Percentiles rank a stretch among this genome's conserved stretches.
Conservation (phyloP, 345 rosid genomes). For the Dovyalis caffra region DNA sequence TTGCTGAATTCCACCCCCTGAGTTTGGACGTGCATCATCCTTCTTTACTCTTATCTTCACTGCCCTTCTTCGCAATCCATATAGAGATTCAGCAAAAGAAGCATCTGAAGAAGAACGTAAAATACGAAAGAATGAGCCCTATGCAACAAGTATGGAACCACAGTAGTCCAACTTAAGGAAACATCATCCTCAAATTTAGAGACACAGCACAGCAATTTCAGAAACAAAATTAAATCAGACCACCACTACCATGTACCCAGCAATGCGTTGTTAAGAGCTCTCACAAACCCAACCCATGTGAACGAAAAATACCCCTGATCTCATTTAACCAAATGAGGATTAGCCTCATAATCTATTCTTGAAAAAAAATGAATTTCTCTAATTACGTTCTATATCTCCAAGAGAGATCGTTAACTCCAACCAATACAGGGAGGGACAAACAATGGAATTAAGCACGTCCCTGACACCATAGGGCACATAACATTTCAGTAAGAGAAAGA, state of each 20-base stretch:
- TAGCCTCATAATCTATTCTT: neutral
- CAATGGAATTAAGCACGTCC: neutral
- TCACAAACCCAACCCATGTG: neutral
- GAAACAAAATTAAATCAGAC: neutral
- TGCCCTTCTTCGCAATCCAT: constrained; percentile 93
- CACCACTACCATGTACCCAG: neutral
- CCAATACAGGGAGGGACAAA: neutral
- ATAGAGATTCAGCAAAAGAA: constrained; percentile 90
- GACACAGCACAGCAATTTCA: neutral
- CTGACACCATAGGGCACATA: neutral
- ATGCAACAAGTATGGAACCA: neutral
- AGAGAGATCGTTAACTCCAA: neutral
- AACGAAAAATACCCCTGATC: neutral
- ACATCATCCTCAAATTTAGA: constrained; percentile 1
- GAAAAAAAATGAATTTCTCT: neutral
- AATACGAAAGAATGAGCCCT: constrained; percentile 4
- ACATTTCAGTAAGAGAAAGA: neutral
- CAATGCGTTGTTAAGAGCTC: neutral
- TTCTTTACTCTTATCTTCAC: constrained; percentile 51
- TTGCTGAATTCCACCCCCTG: constrained; percentile 51
- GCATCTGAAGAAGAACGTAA: constrained; percentile 60
- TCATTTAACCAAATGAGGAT: neutral
- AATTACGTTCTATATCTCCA: neutral
- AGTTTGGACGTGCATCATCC: constrained; percentile 39
- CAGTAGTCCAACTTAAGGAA: constrained; percentile 4